These are phyloP conservation scores for Jamesozyma hellenica DNA, from an alignment of 805 yeast species.

Conservation along the genomic window DNA sequence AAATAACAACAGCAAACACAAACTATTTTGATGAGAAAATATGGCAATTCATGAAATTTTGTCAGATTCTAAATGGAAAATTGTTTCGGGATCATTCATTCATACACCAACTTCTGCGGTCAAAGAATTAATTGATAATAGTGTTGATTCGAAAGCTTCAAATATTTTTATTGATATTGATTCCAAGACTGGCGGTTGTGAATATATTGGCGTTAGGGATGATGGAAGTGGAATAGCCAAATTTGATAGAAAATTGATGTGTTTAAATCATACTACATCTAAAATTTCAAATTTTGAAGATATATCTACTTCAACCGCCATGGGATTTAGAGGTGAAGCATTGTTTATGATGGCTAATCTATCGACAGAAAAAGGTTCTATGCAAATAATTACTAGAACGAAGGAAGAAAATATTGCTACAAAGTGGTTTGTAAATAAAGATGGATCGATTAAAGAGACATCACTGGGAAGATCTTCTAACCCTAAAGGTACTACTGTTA, in stretches of 20 bases:
- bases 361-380: slow-evolving; percentile 14
- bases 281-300: slow-evolving; percentile 29
- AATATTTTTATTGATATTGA: slow-evolving; percentile 33
- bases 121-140: slow-evolving; percentile 35
- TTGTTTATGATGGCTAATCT: slow-evolving; percentile 31
- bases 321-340: slow-evolving; percentile 46
- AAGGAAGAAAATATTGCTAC: slow-evolving; percentile 26
- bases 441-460: slow-evolving; percentile 20
- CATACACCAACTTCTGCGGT: slow-evolving; percentile 30
- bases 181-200: slow-evolving; percentile 30
- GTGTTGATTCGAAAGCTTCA: slow-evolving; percentile 31
- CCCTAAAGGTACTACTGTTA: slow-evolving; percentile 31
- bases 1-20: background rate
- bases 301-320: slow-evolving; percentile 23
- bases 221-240: slow-evolving; percentile 33
- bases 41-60: slow-evolving; percentile 16
- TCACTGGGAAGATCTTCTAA: slow-evolving; percentile 18
- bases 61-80: slow-evolving; percentile 10
- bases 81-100: slow-evolving; percentile 26
- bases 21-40: background rate
- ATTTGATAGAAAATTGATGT: slow-evolving; percentile 28
- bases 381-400: slow-evolving; percentile 28
- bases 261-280: slow-evolving; percentile 35
- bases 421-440: slow-evolving; percentile 28
- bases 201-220: slow-evolving; percentile 29